Percentiles rank a stretch among this genome's conserved stretches.
Evolutionary conservation across 75 land plant genomes (phyloP).

Genomic region (Adiantum capillusveneris): DNA sequence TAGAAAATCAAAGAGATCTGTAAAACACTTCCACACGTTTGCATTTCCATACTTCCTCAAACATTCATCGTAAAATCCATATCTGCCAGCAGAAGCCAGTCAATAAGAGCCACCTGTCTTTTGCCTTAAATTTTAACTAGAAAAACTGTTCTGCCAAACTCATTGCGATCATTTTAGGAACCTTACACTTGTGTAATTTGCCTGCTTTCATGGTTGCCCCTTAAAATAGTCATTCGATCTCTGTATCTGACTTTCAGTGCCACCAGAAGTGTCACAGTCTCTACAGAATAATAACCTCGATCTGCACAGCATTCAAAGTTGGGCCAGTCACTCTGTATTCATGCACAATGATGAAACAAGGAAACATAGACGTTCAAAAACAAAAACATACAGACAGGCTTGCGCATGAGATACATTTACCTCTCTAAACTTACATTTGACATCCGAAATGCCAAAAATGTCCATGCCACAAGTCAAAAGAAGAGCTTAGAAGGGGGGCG

Average conservation of each 20-base stretch:
- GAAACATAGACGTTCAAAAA: too few relatives aligned
- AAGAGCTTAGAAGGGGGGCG: too few relatives aligned
- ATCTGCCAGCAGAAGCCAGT: slow-evolving; percentile 29
- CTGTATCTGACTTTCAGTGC: slow-evolving; percentile 73
- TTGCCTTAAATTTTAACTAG: too few relatives aligned
- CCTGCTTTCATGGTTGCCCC: slow-evolving; percentile 78
- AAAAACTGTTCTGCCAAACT: background rate
- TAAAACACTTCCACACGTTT: slow-evolving; percentile 83
- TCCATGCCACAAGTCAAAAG: too few relatives aligned
- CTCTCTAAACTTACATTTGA: too few relatives aligned
- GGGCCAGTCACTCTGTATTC: too few relatives aligned
- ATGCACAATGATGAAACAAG: too few relatives aligned
- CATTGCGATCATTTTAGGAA: background rate
- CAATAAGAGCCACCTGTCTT: too few relatives aligned
- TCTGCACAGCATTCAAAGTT: too few relatives aligned
- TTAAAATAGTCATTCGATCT: slow-evolving; percentile 65
- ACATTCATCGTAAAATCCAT: slow-evolving; percentile 80
- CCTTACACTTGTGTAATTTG: slow-evolving; percentile 82
- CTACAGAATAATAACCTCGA: slow-evolving; percentile 73
- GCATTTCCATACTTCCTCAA: slow-evolving; percentile 89
- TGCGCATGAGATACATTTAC: too few relatives aligned
- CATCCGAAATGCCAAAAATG: too few relatives aligned
- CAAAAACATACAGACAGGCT: too few relatives aligned
- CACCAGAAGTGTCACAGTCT: slow-evolving; percentile 61
- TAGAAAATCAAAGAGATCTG: slow-evolving; percentile 76